Evolutionary conservation across 495 filamentous ascomycete species (phyloP), one percentile per base, ranked within the genome.

Genomic region (Penicillium pulvis): DNA sequence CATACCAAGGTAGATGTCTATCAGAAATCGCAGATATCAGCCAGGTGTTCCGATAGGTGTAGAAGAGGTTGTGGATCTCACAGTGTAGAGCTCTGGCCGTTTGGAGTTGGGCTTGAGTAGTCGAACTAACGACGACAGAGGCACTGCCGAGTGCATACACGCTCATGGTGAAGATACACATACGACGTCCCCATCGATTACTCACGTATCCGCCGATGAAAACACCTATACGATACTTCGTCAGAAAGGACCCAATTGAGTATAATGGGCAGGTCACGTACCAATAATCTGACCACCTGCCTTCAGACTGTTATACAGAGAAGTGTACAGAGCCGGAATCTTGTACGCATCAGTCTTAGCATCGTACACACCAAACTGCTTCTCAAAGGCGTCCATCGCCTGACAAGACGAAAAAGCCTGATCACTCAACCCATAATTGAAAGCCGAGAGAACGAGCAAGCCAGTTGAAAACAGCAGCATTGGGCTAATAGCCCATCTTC

Each of bases 261-360:
- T 4, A 16, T 19, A 51, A 17, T 3, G 24, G 24, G 20, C 14
- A 24, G 16, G 26, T 6, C 2, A 62, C 53, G 4, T 6, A 63
- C 61, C 61, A 39, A 60, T 42, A n/a, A 60, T 45, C 23, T 60
- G 54, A n/a, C 61, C 61, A 33, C 35, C 57, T 17, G 57, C 57
- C 28, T 90, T 75, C 3, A 66, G 16, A 51, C 73, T 74, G 39
- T 71, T 75, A 33, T 67, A 68, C 1, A 75, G 52, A 19, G 71
- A 73, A 10, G 67, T 58, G 48, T 59, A 70, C 47, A 66, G 53
- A 16, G 73, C 54, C 19, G 52, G 45, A 4, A 73, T n/a, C 10
- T 50, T 49, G 52, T 62, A 73, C 0, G 47, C 51, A 3, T 61
- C 48, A 8, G 55, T 69, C 24, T 23, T 58, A 10, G 57, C 52